Conservation (phyloP, 1,284 basidiomycete species). For the Malassezia psittaci region DNA sequence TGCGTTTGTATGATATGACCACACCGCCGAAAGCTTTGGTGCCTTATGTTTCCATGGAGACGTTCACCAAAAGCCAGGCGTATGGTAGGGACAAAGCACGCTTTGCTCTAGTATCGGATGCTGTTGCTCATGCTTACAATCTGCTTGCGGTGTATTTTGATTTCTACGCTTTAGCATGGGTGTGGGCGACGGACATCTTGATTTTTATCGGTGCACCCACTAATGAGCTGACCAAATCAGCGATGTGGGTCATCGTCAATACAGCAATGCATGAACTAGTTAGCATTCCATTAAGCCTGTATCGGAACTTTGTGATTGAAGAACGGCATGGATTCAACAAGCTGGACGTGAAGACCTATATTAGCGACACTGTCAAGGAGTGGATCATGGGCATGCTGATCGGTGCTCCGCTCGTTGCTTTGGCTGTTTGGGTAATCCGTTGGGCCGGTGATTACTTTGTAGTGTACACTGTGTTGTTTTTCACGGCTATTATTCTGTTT, state of each 20-base stretch:
- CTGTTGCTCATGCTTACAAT: constrained; percentile 65
- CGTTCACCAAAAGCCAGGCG: constrained; percentile 75
- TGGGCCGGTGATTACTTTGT: constrained; percentile 62
- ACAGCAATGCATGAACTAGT: constrained; percentile 51
- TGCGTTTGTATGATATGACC: constrained; percentile 66
- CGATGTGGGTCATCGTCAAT: constrained; percentile 56
- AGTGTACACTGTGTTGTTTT: constrained; percentile 38
- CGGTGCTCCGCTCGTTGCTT: constrained; percentile 77
- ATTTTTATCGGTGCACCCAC: constrained; percentile 5
- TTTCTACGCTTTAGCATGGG: constrained; percentile 72
- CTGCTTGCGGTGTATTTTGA: constrained; percentile 64
- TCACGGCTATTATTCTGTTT: constrained; percentile 61
- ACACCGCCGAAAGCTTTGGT: constrained; percentile 67
- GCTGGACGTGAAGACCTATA: constrained; percentile 59
- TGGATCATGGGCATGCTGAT: constrained; percentile 64
- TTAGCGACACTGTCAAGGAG: constrained; percentile 69
- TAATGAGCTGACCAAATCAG: constrained; percentile 66
- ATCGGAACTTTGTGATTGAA: constrained; percentile 86
- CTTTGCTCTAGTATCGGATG: constrained; percentile 63
- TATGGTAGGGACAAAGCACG: constrained; percentile 89
- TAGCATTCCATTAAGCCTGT: constrained; percentile 59
- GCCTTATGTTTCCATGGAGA: constrained; percentile 61
- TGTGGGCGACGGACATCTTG: constrained; percentile 53
- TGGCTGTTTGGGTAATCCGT: constrained; percentile 76
- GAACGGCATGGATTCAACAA: constrained; percentile 96